Base-by-base conservation (phyloP, 371 early-diverging fungal species). In the Mortierella sp. region DNA sequence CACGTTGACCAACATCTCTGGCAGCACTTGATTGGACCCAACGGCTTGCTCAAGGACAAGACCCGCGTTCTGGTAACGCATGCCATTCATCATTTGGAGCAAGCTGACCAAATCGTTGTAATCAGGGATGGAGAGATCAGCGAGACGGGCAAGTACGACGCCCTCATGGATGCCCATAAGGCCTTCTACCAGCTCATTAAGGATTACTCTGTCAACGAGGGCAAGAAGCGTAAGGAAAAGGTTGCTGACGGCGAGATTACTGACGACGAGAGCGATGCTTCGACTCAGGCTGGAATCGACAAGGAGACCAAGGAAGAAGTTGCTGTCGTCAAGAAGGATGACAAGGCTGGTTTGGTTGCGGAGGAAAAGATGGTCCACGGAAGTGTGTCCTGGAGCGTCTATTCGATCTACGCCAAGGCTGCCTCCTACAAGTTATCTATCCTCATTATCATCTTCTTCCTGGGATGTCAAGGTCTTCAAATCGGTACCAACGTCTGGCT, bases 401-500 rank as follows among this genome's bases (percentile, higher is more conserved):
- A 95, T 82, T 60, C 50, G 9, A 81, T 89, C 6, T 94, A 94
- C 70, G 90, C 91, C 48, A 57, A 80, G 10, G 91, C 93, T 14
- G 89, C 91, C 0, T 75, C 75, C 13, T 65, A 63, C 63, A 60
- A 63, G 31, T n/a, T 42, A 72, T 84, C 63, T 55, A 83, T 54
- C 60, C 88, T 38, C 83, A 83, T 19, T 89, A 90, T 71, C 2
- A 6, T 50, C 45, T 28, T 77, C 24, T 77, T 71, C 57, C 2
- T 71, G 24, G 55, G 44, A 24, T 55, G 54, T 4, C 77, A 77
- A 31, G 71, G n/a, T n/a, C 58, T 71, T 44, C 77, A 85, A 75
- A 81, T 85, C 28, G 82, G 85, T 9, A 85, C 85, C 77, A 94
- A 94, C 76, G 90, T 92, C 72, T 95, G 93, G 90, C 87, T 95